Conservation (phyloP, 306 rosid genomes). For the Luffa acutangula region DNA sequence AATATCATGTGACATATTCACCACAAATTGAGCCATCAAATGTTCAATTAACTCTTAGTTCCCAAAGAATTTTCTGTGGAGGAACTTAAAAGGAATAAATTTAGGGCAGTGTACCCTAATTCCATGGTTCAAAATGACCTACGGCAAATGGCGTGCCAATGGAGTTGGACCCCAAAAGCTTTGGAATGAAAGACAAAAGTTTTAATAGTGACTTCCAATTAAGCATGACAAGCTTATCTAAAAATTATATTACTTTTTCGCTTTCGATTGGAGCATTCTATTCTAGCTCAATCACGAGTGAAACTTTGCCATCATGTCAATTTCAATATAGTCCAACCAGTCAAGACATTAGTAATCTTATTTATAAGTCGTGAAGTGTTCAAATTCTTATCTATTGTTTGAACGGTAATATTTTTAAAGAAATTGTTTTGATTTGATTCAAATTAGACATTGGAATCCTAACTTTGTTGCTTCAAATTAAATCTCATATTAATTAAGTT, state of each 20-base stretch:
- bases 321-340: too few relatives aligned
- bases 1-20: neutral
- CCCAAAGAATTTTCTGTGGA: neutral
- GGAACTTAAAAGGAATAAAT: neutral
- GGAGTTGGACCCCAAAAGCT: neutral
- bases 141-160: neutral
- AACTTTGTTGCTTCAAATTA: too few relatives aligned
- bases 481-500: too few relatives aligned
- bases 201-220: constrained; percentile 5
- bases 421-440: too few relatives aligned
- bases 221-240: neutral
- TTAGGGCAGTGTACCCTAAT: neutral
- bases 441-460: too few relatives aligned
- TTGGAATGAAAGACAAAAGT: neutral
- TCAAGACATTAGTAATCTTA: too few relatives aligned
- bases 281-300: too few relatives aligned
- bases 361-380: too few relatives aligned
- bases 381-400: too few relatives aligned
- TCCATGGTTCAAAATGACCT: neutral
- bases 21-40: neutral
- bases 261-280: neutral
- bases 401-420: too few relatives aligned
- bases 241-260: neutral
- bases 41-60: neutral
- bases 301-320: too few relatives aligned